Base-by-base conservation (phyloP, 331 rosid genomes). In the Rhamnella rubrinervis region DNA sequence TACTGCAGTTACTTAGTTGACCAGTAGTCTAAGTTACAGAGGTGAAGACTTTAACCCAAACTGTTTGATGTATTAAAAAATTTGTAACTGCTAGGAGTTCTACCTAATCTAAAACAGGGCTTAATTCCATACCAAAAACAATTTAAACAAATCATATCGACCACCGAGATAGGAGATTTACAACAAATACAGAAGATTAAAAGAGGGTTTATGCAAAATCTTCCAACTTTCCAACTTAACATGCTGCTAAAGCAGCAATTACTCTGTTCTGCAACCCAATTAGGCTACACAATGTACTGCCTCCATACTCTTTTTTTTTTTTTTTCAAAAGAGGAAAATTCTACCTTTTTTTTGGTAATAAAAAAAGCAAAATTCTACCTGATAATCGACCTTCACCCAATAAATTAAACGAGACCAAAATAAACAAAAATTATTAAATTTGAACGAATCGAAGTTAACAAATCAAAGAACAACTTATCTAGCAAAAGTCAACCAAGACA, bases 401-500 rank as follows among this genome's bases (percentile, higher is more conserved):
- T 31, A 5, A 31, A 31, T 31, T 31, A 31, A 31, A 31, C n/a
- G 4, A 52, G 14, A 14, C 31, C 8, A 21, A 53, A 19, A n/a
- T 16, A 63, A 23, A 8, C 23, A 16, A 47, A 47, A 18, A 41
- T 20, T n/a, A 5, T 7, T 17, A 61, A 44, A 59, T 57, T 47
- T 37, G 39, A 70, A 70, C 1, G 58, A 61, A 55, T 44, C 9
- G 70, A 18, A 15, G 25, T 35, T 8, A 14, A 25, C 35, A 56
- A 39, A 65, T 26, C 68, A 4, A 20, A n/a, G 50, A 26, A 16
- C 38, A 57, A 23, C 17, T 10, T 10, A 9, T 11, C 55, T 8
- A 26, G 8, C 63, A 59, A 67, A 64, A 28, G 64, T 76, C 72
- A 71, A 57, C 51, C 57, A 59, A 38, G 37, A 41, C 16, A 58